Evolutionary conservation across 1,284 basidiomycete genomes (phyloP).

Genomic region (Coriolopsis trogii): DNA sequence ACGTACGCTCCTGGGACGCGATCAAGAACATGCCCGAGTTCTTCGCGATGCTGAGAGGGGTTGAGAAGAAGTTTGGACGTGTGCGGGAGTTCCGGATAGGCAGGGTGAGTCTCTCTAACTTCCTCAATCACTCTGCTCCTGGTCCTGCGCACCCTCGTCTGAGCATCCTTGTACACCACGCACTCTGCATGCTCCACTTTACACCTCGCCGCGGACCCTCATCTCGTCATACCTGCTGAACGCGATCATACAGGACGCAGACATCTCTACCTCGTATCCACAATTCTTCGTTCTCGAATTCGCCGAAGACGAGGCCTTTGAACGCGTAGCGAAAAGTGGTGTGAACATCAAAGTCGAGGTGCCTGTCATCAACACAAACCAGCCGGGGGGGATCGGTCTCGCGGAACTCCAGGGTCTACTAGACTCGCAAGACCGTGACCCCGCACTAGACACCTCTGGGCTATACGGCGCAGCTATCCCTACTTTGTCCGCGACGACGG

Average conservation of each 20-base stretch:
- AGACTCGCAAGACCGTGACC: constrained; percentile 13
- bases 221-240: not conserved
- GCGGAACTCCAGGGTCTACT: constrained; percentile 34
- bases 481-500: not conserved
- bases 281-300: constrained; percentile 47
- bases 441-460: not conserved
- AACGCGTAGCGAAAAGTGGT: constrained; percentile 34
- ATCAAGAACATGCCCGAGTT: constrained; percentile 49
- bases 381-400: constrained; percentile 39
- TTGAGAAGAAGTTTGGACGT: constrained; percentile 60
- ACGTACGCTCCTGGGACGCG: constrained; percentile 42
- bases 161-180: not conserved
- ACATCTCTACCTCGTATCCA: constrained; percentile 44
- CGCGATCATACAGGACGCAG: constrained; percentile 46
- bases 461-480: constrained; percentile 10
- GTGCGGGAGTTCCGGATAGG: constrained; percentile 49
- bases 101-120: constrained; percentile 41
- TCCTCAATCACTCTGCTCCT: not conserved
- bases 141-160: not conserved
- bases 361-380: constrained; percentile 19
- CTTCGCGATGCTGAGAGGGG: constrained; percentile 49
- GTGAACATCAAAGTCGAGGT: constrained; percentile 26
- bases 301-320: constrained; percentile 41
- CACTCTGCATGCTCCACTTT: not conserved
- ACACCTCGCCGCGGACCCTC: not conserved